phyloP scores from a whole-genome alignment of 2,329 filamentous ascomycete species.

The Aureobasidium sp. region DNA sequence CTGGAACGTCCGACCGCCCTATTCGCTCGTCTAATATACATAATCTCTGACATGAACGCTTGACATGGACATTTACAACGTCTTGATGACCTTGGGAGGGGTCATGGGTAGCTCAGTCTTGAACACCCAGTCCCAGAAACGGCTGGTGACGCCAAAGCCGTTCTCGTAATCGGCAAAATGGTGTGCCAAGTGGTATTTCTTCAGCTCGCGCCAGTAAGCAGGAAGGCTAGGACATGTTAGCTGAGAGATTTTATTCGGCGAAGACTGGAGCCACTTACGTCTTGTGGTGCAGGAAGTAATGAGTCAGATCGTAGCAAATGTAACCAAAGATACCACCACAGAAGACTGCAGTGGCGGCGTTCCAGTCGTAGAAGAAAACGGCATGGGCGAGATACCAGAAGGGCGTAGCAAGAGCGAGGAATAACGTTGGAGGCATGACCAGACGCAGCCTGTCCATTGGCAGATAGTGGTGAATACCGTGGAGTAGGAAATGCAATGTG shows the following conservation, averaged over 20 bases:
- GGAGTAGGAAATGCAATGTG: conserved; percentile 83
- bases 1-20: neutral
- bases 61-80: conserved; percentile 19
- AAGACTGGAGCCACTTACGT: conserved; percentile 46
- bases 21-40: neutral
- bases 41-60: neutral
- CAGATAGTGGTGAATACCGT: conserved; percentile 95
- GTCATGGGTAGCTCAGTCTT: conserved; percentile 65
- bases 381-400: conserved; percentile 88
- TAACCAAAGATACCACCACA: conserved; percentile 93
- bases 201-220: conserved; percentile 78
- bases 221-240: conserved; percentile 50
- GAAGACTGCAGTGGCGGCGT: conserved; percentile 67
- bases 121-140: conserved; percentile 91
- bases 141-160: conserved; percentile 91
- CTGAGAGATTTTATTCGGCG: neutral
- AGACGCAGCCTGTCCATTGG: conserved; percentile 97
- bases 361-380: conserved; percentile 79
- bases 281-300: conserved; percentile 97
- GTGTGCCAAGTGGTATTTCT: conserved; percentile 96
- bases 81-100: conserved; percentile 41
- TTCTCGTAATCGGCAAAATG: conserved; percentile 98
- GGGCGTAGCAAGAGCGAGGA: conserved; percentile 70
- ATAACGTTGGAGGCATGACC: conserved; percentile 92
- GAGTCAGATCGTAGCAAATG: conserved; percentile 91